Conservation (phyloP, 2,329 filamentous ascomycete genomes). For the Claviceps pazoutovae region DNA sequence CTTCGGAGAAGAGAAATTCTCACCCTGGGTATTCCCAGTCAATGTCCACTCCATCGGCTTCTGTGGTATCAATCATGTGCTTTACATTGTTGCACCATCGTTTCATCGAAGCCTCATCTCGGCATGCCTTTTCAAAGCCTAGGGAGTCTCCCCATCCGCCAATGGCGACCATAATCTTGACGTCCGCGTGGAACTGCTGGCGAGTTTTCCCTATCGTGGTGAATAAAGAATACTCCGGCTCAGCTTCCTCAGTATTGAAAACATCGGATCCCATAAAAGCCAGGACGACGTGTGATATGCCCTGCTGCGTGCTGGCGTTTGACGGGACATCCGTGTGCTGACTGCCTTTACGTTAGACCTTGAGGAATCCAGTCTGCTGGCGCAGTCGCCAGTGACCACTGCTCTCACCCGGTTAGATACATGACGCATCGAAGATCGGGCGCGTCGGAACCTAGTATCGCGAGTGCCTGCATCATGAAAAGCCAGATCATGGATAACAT, state of each 20-base stretch:
- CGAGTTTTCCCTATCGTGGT: slow-evolving; percentile 35
- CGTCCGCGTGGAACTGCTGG: slow-evolving; percentile 31
- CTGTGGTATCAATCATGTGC: slow-evolving; percentile 44
- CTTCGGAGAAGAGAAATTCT: neutral
- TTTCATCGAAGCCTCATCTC: slow-evolving; percentile 33
- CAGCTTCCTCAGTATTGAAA: slow-evolving; percentile 31
- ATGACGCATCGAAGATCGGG: slow-evolving; percentile 24
- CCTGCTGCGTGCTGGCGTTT: slow-evolving; percentile 18
- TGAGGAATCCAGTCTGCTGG: neutral
- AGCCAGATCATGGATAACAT: slow-evolving; percentile 1
- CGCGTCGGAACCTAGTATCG: slow-evolving; percentile 3
- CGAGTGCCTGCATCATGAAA: neutral
- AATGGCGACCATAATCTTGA: slow-evolving; percentile 56
- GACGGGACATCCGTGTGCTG: slow-evolving; percentile 32
- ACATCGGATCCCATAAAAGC: slow-evolving; percentile 41
- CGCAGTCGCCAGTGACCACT: neutral
- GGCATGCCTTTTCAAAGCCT: slow-evolving; percentile 47
- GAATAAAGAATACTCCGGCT: slow-evolving; percentile 36
- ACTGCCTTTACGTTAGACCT: slow-evolving; percentile 15
- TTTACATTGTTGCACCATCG: slow-evolving; percentile 51
- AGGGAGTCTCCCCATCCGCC: slow-evolving; percentile 60
- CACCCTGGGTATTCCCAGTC: slow-evolving; percentile 52
- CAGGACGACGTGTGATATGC: slow-evolving; percentile 43
- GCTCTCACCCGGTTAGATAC: slow-evolving; percentile 35
- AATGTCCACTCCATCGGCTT: slow-evolving; percentile 51